phyloP scores from a whole-genome alignment of 2,329 filamentous ascomycete genomes.

The Tolypocladium ovalisporum region DNA sequence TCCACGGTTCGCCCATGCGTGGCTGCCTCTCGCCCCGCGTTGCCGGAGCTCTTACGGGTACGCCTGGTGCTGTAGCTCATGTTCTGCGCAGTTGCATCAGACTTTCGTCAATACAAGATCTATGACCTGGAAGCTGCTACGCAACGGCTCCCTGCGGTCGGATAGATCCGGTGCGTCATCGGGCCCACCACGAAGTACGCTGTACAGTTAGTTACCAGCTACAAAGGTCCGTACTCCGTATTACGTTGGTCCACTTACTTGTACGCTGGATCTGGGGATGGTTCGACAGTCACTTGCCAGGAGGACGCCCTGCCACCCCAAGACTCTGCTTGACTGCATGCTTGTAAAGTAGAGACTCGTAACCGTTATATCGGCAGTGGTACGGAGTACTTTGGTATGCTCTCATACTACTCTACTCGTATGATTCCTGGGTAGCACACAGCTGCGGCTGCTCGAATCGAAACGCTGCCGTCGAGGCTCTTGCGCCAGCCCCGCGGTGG shows the following conservation, averaged over 20 bases:
- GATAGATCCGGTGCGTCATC: background rate
- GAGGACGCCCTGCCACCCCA: background rate
- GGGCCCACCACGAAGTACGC: background rate
- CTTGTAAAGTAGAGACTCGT: background rate
- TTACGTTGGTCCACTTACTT: background rate
- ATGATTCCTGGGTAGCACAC: no score
- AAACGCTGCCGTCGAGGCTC: background rate
- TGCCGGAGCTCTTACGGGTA: no score
- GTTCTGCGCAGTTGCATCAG: no score
- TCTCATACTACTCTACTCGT: no score
- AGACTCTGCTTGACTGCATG: background rate
- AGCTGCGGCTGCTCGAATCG: background rate
- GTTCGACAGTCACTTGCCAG: background rate
- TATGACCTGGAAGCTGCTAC: no score
- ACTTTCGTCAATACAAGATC: no score
- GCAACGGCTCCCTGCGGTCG: background rate
- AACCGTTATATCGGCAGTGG: no score
- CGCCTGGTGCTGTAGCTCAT: no score
- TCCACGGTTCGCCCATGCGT: no score
- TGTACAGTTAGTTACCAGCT: background rate
- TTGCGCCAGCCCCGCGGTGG: background rate
- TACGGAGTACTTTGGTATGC: no score
- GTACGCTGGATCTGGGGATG: background rate
- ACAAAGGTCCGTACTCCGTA: no score
- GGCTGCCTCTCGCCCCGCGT: no score